Evolutionary conservation across 176 grass and related monocot genomes (phyloP).

Genomic region (Carex kokanica): DNA sequence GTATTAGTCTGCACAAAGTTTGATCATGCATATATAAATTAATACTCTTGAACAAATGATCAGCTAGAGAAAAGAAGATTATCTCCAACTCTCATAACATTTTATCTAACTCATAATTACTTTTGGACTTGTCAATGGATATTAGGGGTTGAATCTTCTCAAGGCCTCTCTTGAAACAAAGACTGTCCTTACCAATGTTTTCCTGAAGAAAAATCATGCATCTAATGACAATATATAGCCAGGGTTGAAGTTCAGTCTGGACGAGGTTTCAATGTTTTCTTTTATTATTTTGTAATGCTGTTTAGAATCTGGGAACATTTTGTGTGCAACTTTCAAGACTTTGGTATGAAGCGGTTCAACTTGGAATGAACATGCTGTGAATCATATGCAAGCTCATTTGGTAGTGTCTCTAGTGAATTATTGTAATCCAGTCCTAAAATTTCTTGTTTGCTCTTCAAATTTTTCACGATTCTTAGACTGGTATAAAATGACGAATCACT

Average conservation of each 20-base stretch:
- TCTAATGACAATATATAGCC: background rate
- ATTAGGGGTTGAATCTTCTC: constrained; percentile 42
- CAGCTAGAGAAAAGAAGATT: too few relatives aligned
- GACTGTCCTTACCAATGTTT: constrained; percentile 53
- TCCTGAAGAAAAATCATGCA: constrained; percentile 15
- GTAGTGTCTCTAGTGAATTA: background rate
- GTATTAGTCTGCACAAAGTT: too few relatives aligned
- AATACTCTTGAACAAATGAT: too few relatives aligned
- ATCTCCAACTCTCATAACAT: too few relatives aligned
- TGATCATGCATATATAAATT: too few relatives aligned
- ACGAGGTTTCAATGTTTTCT: background rate
- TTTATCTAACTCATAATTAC: too few relatives aligned
- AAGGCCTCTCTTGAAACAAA: constrained; percentile 37
- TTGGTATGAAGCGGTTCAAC: background rate
- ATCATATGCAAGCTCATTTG: background rate
- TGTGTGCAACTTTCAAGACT: background rate
- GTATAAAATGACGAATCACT: too few relatives aligned
- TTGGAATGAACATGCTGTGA: background rate
- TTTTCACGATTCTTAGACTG: background rate
- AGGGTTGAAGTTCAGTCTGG: background rate
- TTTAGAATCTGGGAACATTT: background rate
- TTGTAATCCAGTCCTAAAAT: background rate
- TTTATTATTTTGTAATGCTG: background rate
- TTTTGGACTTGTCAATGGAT: too few relatives aligned
- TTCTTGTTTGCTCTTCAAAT: background rate